A percentile compares a stretch with the other conserved stretches of the same genome.
Evolutionary conservation across 345 rosid species (phyloP).

Genomic region (Citrus unshiu): DNA sequence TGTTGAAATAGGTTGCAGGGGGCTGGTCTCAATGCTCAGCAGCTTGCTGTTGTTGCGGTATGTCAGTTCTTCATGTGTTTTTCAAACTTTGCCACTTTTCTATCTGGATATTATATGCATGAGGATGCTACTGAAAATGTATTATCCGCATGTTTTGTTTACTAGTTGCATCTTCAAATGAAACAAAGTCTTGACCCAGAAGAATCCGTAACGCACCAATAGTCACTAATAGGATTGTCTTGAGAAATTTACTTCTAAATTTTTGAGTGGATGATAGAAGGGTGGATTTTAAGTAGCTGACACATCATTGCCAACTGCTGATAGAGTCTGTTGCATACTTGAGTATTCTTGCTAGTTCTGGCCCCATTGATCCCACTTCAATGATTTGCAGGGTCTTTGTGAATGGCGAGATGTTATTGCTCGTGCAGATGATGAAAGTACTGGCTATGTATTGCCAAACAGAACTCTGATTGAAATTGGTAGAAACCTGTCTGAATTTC

Average conservation of each 20-base stretch:
- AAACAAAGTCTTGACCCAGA: neutral
- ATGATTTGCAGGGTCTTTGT: constrained; percentile 64
- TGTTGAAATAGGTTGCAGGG: constrained; percentile 49
- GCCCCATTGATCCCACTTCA: neutral
- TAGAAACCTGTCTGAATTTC: constrained; percentile 21
- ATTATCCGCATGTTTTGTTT: neutral
- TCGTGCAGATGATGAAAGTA: constrained; percentile 87
- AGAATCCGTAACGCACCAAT: neutral
- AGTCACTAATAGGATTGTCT: neutral
- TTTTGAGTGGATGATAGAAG: neutral
- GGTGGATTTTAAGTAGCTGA: neutral
- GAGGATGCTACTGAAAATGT: neutral
- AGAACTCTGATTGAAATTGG: constrained; percentile 84
- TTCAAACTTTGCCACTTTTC: neutral
- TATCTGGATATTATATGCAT: neutral
- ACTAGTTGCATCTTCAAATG: neutral
- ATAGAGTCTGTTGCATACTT: neutral
- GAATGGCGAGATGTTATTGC: constrained; percentile 87
- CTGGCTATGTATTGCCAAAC: constrained; percentile 85
- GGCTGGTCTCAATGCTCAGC: constrained; percentile 68
- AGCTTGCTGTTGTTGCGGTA: constrained; percentile 85
- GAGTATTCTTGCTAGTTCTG: neutral
- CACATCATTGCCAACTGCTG: neutral
- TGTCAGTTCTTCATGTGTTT: constrained; percentile 15
- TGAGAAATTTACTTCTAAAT: neutral